Percentiles rank a stretch among this genome's conserved stretches.
Conservation (phyloP, 495 filamentous ascomycete species). For the Corynascus novoguineensis region DNA sequence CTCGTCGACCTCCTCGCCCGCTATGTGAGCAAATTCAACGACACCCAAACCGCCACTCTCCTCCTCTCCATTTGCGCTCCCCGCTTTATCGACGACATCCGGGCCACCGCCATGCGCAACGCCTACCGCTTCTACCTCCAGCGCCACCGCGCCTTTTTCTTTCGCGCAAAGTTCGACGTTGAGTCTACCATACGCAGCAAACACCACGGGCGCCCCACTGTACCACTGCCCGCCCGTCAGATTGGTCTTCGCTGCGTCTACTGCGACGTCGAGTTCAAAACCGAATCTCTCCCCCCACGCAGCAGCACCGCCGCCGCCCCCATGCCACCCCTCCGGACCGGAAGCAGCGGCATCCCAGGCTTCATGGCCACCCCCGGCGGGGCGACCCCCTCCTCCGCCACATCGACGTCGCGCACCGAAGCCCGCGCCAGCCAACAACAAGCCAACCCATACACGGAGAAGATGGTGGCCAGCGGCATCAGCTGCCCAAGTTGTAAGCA, state of each 20-base stretch:
- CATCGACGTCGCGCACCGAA: slow-evolving; percentile 10
- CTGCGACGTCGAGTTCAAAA: slow-evolving; percentile 54
- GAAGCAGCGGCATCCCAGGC: slow-evolving; percentile 12
- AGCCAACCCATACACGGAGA: slow-evolving; percentile 40
- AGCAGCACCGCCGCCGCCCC: slow-evolving; percentile 4
- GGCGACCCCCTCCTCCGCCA: slow-evolving; percentile 2
- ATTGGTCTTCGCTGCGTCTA: slow-evolving; percentile 78
- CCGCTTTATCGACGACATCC: slow-evolving; percentile 70
- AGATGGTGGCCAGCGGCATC: slow-evolving; percentile 48
- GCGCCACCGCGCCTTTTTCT: slow-evolving; percentile 46
- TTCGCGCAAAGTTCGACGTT: slow-evolving; percentile 59
- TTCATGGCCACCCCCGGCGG: not conserved
- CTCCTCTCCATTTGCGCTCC: slow-evolving; percentile 77
- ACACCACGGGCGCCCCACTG: slow-evolving; percentile 57
- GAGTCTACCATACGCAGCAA: slow-evolving; percentile 53
- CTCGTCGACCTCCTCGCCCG: slow-evolving; percentile 79
- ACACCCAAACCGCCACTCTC: slow-evolving; percentile 84
- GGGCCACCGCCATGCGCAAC: slow-evolving; percentile 73
- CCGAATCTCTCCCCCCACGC: slow-evolving; percentile 1
- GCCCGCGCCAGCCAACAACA: slow-evolving; percentile 11
- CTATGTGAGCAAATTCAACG: slow-evolving; percentile 80
- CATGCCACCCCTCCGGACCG: slow-evolving; percentile 1
- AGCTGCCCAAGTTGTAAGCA: slow-evolving; percentile 81
- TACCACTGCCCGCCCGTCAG: slow-evolving; percentile 64
- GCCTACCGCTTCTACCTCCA: slow-evolving; percentile 80